phyloP scores from a whole-genome alignment of 352 stramenopile species.

The Globisporangium perplexum region DNA sequence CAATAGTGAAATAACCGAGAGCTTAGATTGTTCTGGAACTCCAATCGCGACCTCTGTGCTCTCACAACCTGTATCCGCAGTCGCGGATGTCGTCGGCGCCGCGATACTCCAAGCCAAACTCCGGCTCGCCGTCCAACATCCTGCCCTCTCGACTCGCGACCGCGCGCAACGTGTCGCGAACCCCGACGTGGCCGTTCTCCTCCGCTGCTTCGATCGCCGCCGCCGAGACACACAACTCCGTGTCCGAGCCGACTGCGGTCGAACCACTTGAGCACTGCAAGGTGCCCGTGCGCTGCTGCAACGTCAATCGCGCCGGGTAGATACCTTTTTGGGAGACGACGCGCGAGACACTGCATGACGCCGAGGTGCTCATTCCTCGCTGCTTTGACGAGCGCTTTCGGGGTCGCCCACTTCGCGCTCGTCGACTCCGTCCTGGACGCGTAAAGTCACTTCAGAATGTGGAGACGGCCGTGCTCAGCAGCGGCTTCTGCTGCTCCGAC shows the following conservation, averaged over 20 bases:
- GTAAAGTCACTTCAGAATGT: constrained; percentile 12
- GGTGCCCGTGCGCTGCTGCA: background rate
- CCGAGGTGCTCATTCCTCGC: constrained; percentile 3
- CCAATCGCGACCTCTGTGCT: background rate
- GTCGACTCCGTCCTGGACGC: background rate
- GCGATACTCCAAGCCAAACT: background rate
- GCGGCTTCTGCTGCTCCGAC: constrained; percentile 1
- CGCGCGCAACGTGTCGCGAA: background rate
- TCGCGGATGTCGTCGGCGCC: background rate
- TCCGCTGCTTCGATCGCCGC: background rate
- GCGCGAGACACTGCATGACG: background rate
- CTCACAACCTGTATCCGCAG: background rate
- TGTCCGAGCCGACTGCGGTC: background rate
- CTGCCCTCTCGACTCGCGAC: background rate
- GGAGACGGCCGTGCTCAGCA: constrained; percentile 4
- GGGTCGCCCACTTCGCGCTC: background rate
- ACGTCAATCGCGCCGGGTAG: background rate
- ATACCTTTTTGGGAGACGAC: constrained; percentile 1
- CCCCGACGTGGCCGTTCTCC: background rate
- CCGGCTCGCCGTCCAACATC: background rate
- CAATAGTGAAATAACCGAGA: background rate
- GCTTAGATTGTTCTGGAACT: constrained; percentile 7
- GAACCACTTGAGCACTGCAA: constrained; percentile 2
- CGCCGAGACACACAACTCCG: background rate
- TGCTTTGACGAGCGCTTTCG: constrained; percentile 1